Evolutionary conservation across 1,284 basidiomycete genomes (phyloP).

Genomic region (Ustilago bromivora): DNA sequence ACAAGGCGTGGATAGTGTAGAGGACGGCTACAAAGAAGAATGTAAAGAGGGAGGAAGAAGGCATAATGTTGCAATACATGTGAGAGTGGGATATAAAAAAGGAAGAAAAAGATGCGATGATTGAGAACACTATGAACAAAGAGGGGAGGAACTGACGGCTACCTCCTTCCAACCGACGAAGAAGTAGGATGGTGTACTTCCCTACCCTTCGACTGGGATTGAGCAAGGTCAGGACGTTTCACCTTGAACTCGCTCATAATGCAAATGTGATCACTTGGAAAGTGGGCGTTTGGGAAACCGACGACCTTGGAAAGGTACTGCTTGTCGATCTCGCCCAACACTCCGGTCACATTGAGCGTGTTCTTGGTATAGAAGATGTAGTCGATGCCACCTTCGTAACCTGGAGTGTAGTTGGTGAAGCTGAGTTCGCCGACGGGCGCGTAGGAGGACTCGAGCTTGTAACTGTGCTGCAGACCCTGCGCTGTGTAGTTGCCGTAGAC

Average conservation of each 20-base stretch:
- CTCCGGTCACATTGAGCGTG: constrained; percentile 83
- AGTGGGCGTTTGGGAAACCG: constrained; percentile 96
- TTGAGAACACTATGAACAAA: background rate
- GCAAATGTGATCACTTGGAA: constrained; percentile 74
- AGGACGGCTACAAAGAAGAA: constrained; percentile 1
- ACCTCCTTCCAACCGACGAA: constrained; percentile 20
- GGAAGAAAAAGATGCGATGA: constrained; percentile 2
- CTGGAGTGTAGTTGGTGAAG: constrained; percentile 90
- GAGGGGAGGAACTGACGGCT: background rate
- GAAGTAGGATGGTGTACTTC: constrained; percentile 30
- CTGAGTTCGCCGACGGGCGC: constrained; percentile 72
- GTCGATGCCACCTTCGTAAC: constrained; percentile 78
- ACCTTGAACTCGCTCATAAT: constrained; percentile 68
- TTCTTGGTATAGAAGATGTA: constrained; percentile 91
- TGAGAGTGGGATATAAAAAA: background rate
- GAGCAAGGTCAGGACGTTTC: constrained; percentile 39
- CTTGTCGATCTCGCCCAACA: constrained; percentile 89
- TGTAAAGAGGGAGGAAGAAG: background rate
- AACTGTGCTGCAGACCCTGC: constrained; percentile 84
- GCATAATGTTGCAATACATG: background rate
- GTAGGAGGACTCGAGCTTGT: constrained; percentile 88
- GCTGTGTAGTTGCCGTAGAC: constrained; percentile 91
- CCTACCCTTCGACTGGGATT: constrained; percentile 7
- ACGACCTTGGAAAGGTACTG: constrained; percentile 89
- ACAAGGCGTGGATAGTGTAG: constrained; percentile 2